Evolutionary conservation across 2,329 filamentous ascomycete genomes (phyloP).

Genomic region (Torrubiella hemipterigena): DNA sequence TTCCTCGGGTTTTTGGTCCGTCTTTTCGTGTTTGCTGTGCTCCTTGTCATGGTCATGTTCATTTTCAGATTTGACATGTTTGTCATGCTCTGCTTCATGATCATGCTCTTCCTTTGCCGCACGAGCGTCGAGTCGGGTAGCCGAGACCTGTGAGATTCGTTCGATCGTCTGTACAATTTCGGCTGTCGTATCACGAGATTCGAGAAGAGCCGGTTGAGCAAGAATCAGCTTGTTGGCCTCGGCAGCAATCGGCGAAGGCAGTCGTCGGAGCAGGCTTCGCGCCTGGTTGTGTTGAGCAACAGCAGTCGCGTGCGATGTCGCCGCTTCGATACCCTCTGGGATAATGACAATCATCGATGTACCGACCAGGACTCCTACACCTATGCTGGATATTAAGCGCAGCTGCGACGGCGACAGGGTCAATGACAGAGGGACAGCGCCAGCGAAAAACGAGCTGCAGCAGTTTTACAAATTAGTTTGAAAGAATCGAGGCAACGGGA

Average conservation of each 20-base stretch:
- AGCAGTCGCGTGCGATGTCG: conserved; percentile 47
- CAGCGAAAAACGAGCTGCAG: conserved; percentile 79
- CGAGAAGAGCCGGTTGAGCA: background rate
- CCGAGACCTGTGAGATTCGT: background rate
- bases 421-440: conserved; percentile 82
- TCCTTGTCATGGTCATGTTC: conserved; percentile 14
- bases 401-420: conserved; percentile 76
- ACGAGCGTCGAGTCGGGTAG: conserved; percentile 5
- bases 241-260: conserved; percentile 16
- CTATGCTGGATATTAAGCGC: conserved; percentile 80
- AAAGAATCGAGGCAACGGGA: conserved; percentile 3
- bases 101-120: conserved; percentile 7
- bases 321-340: conserved; percentile 86
- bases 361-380: conserved; percentile 86
- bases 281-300: conserved; percentile 25
- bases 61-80: conserved; percentile 18
- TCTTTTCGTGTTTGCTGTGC: conserved; percentile 21
- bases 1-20: too few species aligned
- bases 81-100: conserved; percentile 9
- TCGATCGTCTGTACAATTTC: background rate
- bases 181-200: too few species aligned
- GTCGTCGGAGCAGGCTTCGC: conserved; percentile 18
- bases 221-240: conserved; percentile 14
- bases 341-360: conserved; percentile 96
- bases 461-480: conserved; percentile 9